Conservation (phyloP, 139 green algal genomes). For the Raphidocelis subcapitata region DNA sequence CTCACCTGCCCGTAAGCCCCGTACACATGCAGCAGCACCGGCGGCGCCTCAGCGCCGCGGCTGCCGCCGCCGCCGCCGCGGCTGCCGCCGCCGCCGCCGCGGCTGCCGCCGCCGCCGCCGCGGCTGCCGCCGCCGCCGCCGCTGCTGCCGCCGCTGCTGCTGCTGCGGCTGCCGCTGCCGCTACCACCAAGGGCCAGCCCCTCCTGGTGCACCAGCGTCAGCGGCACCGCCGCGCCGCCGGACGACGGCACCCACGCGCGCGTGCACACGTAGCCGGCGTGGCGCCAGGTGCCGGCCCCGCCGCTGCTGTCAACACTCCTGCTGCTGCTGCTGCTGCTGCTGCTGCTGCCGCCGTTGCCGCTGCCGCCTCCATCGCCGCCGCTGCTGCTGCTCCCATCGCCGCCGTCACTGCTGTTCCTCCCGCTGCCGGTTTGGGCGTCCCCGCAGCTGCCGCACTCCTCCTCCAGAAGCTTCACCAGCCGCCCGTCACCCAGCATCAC, state of each 20-base stretch:
- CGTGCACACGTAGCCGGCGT: neutral
- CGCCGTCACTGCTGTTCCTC: neutral
- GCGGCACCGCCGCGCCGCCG: constrained; percentile 10
- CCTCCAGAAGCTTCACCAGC: constrained; percentile 11
- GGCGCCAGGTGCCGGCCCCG: neutral
- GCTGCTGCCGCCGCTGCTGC: too few relatives aligned
- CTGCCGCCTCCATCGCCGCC: neutral
- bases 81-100: too few relatives aligned
- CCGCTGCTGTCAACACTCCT: constrained; percentile 1
- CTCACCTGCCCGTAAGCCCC: constrained; percentile 72
- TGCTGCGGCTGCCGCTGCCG: too few relatives aligned
- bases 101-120: too few relatives aligned
- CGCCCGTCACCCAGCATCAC: constrained; percentile 22
- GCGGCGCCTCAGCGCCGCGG: constrained; percentile 20
- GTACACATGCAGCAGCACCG: constrained; percentile 69
- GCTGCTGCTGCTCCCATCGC: neutral
- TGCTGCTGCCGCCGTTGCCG: neutral
- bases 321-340: neutral
- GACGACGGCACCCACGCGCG: constrained; percentile 10
- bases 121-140: too few relatives aligned
- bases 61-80: too few relatives aligned
- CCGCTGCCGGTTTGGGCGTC: neutral
- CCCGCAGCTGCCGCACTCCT: neutral
- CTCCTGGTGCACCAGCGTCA: constrained; percentile 21
- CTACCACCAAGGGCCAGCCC: neutral